phyloP scores from a whole-genome alignment of 2,329 filamentous ascomycete genomes.

The Emmonsiellopsis sp. region DNA sequence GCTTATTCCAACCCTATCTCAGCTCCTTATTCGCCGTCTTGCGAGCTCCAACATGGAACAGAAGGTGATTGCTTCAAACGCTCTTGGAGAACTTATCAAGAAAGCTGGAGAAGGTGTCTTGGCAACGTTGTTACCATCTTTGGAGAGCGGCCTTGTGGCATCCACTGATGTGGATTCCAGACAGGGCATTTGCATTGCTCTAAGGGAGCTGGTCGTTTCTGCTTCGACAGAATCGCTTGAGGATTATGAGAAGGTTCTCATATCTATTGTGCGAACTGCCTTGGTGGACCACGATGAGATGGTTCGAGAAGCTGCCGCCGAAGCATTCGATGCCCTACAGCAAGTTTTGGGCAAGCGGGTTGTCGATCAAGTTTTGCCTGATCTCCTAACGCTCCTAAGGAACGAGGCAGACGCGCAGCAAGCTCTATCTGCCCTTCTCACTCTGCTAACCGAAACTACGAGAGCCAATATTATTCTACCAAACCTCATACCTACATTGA shows the following conservation, averaged over 20 bases:
- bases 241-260: constrained; percentile 89
- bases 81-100: constrained; percentile 89
- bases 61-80: constrained; percentile 96
- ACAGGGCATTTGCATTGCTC: constrained; percentile 93
- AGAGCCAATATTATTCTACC: constrained; percentile 94
- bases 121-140: constrained; percentile 74
- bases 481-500: constrained; percentile 87
- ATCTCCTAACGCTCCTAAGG: constrained; percentile 80
- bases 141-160: constrained; percentile 81
- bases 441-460: constrained; percentile 84
- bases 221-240: constrained; percentile 82
- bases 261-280: constrained; percentile 86
- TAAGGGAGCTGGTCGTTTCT: constrained; percentile 85
- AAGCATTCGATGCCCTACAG: constrained; percentile 93
- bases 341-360: constrained; percentile 88
- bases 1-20: constrained; percentile 85
- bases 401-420: constrained; percentile 83
- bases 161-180: constrained; percentile 87
- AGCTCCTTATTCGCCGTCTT: constrained; percentile 86
- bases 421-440: constrained; percentile 83
- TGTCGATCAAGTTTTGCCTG: constrained; percentile 89
- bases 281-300: constrained; percentile 83
- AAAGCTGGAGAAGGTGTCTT: constrained; percentile 93
- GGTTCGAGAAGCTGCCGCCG: constrained; percentile 89
- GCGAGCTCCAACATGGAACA: constrained; percentile 97